A percentile compares a stretch with the other conserved stretches of the same genome.
Evolutionary conservation across 495 filamentous ascomycete species (phyloP).

Genomic region (Xylaria bambusicola): DNA sequence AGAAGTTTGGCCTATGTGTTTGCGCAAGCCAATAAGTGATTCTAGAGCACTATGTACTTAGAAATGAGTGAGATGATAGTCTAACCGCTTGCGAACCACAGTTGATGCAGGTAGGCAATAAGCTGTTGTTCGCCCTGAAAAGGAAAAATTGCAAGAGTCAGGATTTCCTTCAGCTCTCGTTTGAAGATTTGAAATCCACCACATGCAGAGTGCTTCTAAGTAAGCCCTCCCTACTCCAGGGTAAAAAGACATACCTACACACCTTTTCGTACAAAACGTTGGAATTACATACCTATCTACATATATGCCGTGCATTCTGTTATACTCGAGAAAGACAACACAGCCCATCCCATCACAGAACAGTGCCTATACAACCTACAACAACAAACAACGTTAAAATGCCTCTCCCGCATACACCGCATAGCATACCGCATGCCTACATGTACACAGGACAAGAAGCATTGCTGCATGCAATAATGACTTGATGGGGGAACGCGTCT

Average conservation of each 20-base stretch:
- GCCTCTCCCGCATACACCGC: background rate
- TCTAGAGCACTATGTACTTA: too few relatives aligned
- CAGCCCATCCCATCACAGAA: too few relatives aligned
- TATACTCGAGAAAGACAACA: too few relatives aligned
- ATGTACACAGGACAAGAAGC: too few relatives aligned
- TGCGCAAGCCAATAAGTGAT: too few relatives aligned
- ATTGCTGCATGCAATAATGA: slow-evolving; percentile 4
- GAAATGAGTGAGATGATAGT: too few relatives aligned
- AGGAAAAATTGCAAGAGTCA: too few relatives aligned
- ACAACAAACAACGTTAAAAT: too few relatives aligned
- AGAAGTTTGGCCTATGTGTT: too few relatives aligned
- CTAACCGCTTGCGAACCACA: background rate
- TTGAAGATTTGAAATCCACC: slow-evolving; percentile 8
- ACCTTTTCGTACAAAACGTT: background rate
- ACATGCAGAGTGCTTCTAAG: background rate
- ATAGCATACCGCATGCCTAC: background rate
- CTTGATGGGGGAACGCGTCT: slow-evolving; percentile 6
- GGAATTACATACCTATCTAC: background rate
- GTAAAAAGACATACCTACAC: background rate
- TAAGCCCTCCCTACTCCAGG: background rate
- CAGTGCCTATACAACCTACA: too few relatives aligned
- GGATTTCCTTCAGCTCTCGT: slow-evolving; percentile 6
- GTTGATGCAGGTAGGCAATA: background rate
- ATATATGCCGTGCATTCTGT: background rate
- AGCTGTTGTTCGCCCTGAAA: background rate